Evolutionary conservation across 164 flowering plant species (phyloP).

Genomic region (Magnolia kwangsiensis): DNA sequence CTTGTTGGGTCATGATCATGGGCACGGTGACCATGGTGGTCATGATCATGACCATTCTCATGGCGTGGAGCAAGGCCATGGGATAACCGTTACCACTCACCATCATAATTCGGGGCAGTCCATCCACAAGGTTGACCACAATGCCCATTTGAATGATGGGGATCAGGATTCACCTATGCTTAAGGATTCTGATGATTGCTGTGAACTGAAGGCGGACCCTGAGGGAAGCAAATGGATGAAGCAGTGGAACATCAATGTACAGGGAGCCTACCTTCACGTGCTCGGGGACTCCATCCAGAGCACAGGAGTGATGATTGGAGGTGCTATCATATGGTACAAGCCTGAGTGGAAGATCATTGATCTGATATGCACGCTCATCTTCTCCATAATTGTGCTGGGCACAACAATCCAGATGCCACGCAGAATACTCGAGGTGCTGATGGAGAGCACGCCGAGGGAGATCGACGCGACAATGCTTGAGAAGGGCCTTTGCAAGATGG

Average conservation of each 20-base stretch:
- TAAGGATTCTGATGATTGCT: neutral
- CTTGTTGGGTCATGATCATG: slow-evolving; percentile 43
- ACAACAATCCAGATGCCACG: slow-evolving; percentile 76
- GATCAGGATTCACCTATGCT: slow-evolving; percentile 3
- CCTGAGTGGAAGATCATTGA: slow-evolving; percentile 84
- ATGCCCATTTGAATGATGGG: neutral
- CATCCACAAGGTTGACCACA: neutral
- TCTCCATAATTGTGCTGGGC: slow-evolving; percentile 60
- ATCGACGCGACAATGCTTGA: slow-evolving; percentile 79
- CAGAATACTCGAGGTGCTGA: slow-evolving; percentile 68
- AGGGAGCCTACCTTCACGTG: slow-evolving; percentile 30
- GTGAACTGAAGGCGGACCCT: neutral
- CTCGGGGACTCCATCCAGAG: slow-evolving; percentile 88
- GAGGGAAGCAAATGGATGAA: neutral
- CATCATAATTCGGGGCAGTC: slow-evolving; percentile 13
- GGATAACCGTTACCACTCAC: slow-evolving; percentile 15
- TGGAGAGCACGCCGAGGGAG: slow-evolving; percentile 94
- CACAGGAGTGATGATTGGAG: slow-evolving; percentile 85
- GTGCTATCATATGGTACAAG: slow-evolving; percentile 73
- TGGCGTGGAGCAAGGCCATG: neutral
- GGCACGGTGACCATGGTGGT: slow-evolving; percentile 22
- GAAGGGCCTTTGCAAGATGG: slow-evolving; percentile 76
- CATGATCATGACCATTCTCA: slow-evolving; percentile 16
- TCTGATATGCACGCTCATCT: slow-evolving; percentile 73
- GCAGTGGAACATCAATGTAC: slow-evolving; percentile 19